Evolutionary conservation across 1,139 yeast genomes (phyloP), one percentile per base, ranked within the genome.

Genomic region (Diutina neorugosa): DNA sequence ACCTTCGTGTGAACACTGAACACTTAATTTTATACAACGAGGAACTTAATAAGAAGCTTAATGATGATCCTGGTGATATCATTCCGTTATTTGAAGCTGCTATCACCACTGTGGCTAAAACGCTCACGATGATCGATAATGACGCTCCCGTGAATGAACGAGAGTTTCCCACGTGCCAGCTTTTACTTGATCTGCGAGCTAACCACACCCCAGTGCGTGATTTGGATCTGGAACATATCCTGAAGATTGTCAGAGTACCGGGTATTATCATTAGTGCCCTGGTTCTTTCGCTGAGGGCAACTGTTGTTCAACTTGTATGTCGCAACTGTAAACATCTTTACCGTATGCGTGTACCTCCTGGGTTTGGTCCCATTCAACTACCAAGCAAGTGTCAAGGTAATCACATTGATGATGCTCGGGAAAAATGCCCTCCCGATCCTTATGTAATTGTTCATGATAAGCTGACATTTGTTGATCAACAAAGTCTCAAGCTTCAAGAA

Each of bases 191-290:
- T 58, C 86, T 96, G 8, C 81, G 82, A 55, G 86, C 96, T 7
- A 80, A 82, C 56, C 81, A 82, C 55, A 77, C 85, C 2, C 77
- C 94, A 0, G 81, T 94, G 56, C 79, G 98, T 62, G 54, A 89
- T 56, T 75, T 94, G 57, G 94, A 86, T 64, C 86, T 97, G 1
- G 88, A 85, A 52, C 89, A 88, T 64, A 91, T 94, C 57, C 82
- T 97, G 41, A 87, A 87, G 67, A 84, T 94, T 56, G 94, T 94
- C 42, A 77, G 96, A 55, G 82, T 94, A 42, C 88, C 96, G 44
- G 99, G 98, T 49, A 94, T 94, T 59, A 80, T 94, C 60, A 93
- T 94, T 55, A 86, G 95, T 44, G 88, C 98, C 0, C 87, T 96
- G 1, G 93, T 95, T 20, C 75, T 93, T 55, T 77, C 88, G 37